Percentiles rank a stretch among this genome's conserved stretches.
These are phyloP conservation scores for Smallanthus sonchifolius DNA, from an alignment of 129 eudicot genomes.

Conservation along the genomic window DNA sequence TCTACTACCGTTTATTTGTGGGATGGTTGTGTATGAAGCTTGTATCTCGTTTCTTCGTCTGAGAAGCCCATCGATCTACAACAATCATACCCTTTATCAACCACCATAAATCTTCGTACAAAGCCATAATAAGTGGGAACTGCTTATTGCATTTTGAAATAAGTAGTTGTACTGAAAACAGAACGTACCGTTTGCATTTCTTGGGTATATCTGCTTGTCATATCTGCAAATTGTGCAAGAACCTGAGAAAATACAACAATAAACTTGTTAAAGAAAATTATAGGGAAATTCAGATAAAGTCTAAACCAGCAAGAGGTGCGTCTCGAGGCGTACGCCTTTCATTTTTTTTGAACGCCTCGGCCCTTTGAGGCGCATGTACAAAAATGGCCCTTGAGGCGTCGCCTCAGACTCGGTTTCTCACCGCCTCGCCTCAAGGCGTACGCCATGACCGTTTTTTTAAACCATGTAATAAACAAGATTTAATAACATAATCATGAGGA, in stretches of 20 bases:
- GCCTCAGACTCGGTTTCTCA: too few relatives aligned
- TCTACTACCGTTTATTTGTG: conserved; percentile 51
- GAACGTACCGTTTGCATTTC: conserved; percentile 87
- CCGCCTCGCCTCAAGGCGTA: too few relatives aligned
- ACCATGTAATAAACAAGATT: too few relatives aligned
- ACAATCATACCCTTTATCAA: background rate
- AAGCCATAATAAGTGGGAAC: background rate
- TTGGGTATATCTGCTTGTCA: conserved; percentile 82
- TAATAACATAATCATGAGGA: background rate
- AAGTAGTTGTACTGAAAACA: background rate
- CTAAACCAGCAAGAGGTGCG: too few relatives aligned
- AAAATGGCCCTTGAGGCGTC: too few relatives aligned
- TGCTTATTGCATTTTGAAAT: background rate
- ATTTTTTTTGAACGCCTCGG: too few relatives aligned
- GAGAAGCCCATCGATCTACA: conserved; percentile 91
- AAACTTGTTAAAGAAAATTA: too few relatives aligned
- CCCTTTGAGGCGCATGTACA: too few relatives aligned
- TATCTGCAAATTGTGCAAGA: conserved; percentile 83
- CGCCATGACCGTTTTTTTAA: too few relatives aligned
- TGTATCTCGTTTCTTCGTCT: conserved; percentile 76
- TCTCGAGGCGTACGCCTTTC: too few relatives aligned
- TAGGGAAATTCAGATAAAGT: too few relatives aligned
- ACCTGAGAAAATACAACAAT: too few relatives aligned
- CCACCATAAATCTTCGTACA: background rate
- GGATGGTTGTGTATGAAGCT: conserved; percentile 64